phyloP scores from a whole-genome alignment of 441 rosid genomes.

The Cnidoscolus chayamansa region DNA sequence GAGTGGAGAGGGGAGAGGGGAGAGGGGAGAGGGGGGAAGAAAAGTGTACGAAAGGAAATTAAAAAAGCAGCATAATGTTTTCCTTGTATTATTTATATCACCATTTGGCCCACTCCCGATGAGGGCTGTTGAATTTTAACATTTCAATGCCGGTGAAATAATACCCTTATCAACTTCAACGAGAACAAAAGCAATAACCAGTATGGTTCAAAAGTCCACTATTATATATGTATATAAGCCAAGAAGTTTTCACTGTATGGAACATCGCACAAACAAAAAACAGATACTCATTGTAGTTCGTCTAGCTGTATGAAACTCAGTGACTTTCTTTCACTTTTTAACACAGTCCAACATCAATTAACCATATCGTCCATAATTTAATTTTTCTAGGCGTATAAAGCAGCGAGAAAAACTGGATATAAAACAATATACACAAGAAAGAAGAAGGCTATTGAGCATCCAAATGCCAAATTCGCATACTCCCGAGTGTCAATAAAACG shows the following conservation, averaged over 20 bases:
- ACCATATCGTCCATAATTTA: not conserved
- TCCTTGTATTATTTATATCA: not conserved
- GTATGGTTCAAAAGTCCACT: too few species aligned
- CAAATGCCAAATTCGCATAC: not conserved
- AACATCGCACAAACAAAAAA: not conserved
- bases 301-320: not conserved
- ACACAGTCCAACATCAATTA: not conserved
- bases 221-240: too few species aligned
- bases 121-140: not conserved
- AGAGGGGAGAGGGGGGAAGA: too few species aligned
- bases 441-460: not conserved
- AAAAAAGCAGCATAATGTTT: too few species aligned
- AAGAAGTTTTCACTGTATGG: too few species aligned
- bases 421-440: not conserved
- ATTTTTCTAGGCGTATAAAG: not conserved
- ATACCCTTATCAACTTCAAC: not conserved
- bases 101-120: not conserved
- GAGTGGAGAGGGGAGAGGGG: too few species aligned
- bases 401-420: not conserved
- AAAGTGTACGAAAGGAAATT: too few species aligned
- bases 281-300: not conserved
- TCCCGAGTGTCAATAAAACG: not conserved
- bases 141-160: not conserved
- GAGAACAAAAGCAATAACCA: not conserved
- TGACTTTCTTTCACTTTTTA: not conserved